Conservation (phyloP, 768 basidiomycete species). For the Rhodotorula taiwanensis region DNA sequence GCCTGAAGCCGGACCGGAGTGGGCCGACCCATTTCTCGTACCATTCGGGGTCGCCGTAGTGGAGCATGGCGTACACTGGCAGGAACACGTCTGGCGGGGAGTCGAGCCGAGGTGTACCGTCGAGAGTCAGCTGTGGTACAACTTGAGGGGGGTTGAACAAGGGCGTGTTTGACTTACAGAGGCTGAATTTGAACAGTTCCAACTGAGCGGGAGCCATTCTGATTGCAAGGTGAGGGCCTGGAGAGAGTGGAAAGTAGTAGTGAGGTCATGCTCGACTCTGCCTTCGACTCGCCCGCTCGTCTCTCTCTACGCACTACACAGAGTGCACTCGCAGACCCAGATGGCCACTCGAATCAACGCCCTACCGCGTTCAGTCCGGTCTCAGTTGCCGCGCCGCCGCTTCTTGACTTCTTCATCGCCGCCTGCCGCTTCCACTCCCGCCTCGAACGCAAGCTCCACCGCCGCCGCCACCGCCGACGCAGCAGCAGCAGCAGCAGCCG, state of each 20-base stretch:
- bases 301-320: no score
- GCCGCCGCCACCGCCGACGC: not conserved
- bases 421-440: not conserved
- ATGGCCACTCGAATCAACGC: no score
- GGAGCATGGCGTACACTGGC: slow-evolving; percentile 68
- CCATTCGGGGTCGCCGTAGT: slow-evolving; percentile 85
- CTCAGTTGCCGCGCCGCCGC: no score
- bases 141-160: not conserved
- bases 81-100: slow-evolving; percentile 58
- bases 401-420: no score
- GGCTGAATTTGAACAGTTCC: slow-evolving; percentile 75
- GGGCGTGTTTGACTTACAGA: slow-evolving; percentile 47
- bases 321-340: no score
- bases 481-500: not conserved
- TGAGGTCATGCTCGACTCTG: no score
- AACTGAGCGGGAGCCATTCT: slow-evolving; percentile 69
- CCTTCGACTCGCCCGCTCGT: no score
- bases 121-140: not conserved
- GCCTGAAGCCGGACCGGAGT: slow-evolving; percentile 48
- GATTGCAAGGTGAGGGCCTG: no score
- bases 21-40: slow-evolving; percentile 70
- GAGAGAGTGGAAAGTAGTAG: no score
- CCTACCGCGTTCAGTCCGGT: no score
- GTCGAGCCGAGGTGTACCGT: no score
- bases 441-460: not conserved